Evolutionary conservation across 169 alveolate genomes (phyloP).

Genomic region (Plasmodium ovale): DNA sequence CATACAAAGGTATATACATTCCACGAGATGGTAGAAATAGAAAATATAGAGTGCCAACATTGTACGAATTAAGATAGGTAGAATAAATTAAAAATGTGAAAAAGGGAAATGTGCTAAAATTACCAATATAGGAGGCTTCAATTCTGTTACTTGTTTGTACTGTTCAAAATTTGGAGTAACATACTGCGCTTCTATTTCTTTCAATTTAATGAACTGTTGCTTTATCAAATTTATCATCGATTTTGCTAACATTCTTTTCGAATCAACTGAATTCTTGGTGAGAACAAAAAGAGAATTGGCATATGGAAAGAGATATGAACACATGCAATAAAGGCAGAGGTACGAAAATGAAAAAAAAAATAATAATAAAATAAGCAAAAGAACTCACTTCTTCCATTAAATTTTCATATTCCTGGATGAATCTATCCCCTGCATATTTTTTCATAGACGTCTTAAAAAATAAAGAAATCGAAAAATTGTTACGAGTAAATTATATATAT

Average conservation of each 20-base stretch:
- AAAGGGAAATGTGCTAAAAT: background rate
- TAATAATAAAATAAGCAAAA: background rate
- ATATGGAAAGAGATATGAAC: too few relatives aligned
- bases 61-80: too few relatives aligned
- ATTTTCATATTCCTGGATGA: conserved; percentile 56
- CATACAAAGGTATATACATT: too few relatives aligned
- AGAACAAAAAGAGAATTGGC: background rate
- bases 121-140: conserved; percentile 20
- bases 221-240: conserved; percentile 48
- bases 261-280: conserved; percentile 34
- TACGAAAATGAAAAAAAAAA: background rate
- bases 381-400: conserved; percentile 40
- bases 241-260: conserved; percentile 40
- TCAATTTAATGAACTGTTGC: conserved; percentile 62
- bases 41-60: too few relatives aligned
- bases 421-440: conserved; percentile 54
- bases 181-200: conserved; percentile 49
- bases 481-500: background rate
- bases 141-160: conserved; percentile 35
- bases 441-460: conserved; percentile 27
- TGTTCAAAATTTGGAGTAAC: conserved; percentile 55
- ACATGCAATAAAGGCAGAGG: too few relatives aligned
- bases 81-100: background rate
- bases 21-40: too few relatives aligned
- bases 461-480: background rate